Base-by-base conservation (phyloP, 1,139 yeast species). In the Pichia cactophila region DNA sequence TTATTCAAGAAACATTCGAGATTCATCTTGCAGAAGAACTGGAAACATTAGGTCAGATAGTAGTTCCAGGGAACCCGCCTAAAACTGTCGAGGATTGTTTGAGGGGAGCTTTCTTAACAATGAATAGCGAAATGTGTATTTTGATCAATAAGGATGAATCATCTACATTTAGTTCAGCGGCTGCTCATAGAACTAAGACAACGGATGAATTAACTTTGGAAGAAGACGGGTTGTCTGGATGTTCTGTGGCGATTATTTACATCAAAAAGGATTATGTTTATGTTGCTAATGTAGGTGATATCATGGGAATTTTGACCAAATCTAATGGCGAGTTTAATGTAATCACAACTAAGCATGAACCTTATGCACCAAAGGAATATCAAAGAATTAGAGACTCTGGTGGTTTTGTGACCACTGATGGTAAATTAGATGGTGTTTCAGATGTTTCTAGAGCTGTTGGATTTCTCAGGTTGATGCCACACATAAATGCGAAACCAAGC, bases 361-460 rank as follows among this genome's bases (percentile, higher is more conserved):
- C 97, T 6, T 84, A 95, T 6, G 80, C 77, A 44, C 74, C 87
- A 43, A 73, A 73, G 33, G 98, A 92, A 63, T 84, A 90, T 59
- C 94, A 86, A 57, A 73, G 96, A 60, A 87, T 94, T 46, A 74
- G 97, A 59, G 86, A 87, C 2, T 80, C 95, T 23, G 97, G 97
- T 46, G 97, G 97, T 1, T 84, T 78, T 62, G 96, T 92, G 17
- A 80, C 88, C 3, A 85, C 88, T 14, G 86, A 85, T 60, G 96
- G 95, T 51, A 81, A 83, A 51, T 74, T 92, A 45, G 96, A 90
- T 64, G 95, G 94, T 43, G 83, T 80, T 39, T 75, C 88, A 28
- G 83, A 81, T 46, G 86, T 89, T 40, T 86, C 97, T 1, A 77
- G 98, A 58, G 96, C 96, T 33, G 89, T 88, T 49, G 98, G 99